Conservation (phyloP, 768 basidiomycete species). For the Lentinula sp. region DNA sequence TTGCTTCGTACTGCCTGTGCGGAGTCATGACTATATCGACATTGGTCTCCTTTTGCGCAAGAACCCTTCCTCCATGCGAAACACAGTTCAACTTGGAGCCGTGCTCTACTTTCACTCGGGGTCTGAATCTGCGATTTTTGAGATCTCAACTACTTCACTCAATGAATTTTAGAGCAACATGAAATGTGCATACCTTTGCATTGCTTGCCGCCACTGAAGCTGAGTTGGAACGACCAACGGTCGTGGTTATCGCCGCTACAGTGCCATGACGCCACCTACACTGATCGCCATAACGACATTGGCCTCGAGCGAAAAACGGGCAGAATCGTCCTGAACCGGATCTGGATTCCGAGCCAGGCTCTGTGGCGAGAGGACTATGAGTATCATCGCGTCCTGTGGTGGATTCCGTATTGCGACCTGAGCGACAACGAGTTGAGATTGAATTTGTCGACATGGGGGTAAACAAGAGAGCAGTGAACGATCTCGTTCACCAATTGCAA, state of each 20-base stretch:
- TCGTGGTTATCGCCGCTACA: not conserved
- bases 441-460: not conserved
- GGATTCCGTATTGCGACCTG: not conserved
- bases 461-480: not conserved
- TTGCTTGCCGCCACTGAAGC: not conserved
- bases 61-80: constrained; percentile 27
- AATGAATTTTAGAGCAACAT: not conserved
- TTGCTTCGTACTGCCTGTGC: not conserved
- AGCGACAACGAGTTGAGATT: not conserved
- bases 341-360: not conserved
- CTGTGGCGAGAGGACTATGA: not conserved
- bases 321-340: not conserved
- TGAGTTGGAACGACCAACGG: not conserved
- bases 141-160: not conserved
- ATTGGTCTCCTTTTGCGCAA: constrained; percentile 28
- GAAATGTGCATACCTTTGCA: not conserved
- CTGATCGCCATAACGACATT: constrained; percentile 4
- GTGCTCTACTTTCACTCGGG: not conserved
- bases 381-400: not conserved
- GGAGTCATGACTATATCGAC: constrained; percentile 26
- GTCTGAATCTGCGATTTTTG: not conserved
- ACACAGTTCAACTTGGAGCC: not conserved
- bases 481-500: too few relatives aligned
- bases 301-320: constrained; percentile 1
- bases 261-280: constrained; percentile 1